Percentiles rank a stretch among this genome's conserved stretches.
phyloP scores from a whole-genome alignment of 768 basidiomycete genomes.

The Chalciporus piperatus region DNA sequence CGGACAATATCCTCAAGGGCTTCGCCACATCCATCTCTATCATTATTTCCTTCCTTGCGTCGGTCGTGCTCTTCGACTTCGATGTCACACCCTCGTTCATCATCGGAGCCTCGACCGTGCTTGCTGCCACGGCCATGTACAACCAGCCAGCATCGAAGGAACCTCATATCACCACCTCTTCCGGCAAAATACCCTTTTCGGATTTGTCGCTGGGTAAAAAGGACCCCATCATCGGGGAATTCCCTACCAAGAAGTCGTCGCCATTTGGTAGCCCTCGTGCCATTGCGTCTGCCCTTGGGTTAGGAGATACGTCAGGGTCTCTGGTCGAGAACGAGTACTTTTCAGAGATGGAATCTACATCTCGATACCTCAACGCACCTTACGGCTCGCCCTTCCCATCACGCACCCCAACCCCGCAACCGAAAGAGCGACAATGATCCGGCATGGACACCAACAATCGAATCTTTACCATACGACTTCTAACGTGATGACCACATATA shows the following conservation, averaged over 20 bases:
- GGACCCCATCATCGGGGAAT: constrained; percentile 61
- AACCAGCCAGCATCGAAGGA: constrained; percentile 63
- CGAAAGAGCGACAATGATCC: constrained; percentile 31
- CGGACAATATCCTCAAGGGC: constrained; percentile 94
- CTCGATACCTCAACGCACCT: constrained; percentile 47
- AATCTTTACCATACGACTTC: constrained; percentile 32
- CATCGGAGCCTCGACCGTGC: constrained; percentile 80
- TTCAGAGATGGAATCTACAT: constrained; percentile 39
- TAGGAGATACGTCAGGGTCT: constrained; percentile 31
- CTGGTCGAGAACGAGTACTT: constrained; percentile 34
- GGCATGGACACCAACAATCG: constrained; percentile 14
- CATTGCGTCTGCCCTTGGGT: constrained; percentile 49
- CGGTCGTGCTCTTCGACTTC: constrained; percentile 89
- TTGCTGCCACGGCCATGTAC: constrained; percentile 92
- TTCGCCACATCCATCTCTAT: constrained; percentile 95
- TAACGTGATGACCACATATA: constrained; percentile 35
- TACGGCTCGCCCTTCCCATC: constrained; percentile 51
- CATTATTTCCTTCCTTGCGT: constrained; percentile 91
- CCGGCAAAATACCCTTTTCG: constrained; percentile 38
- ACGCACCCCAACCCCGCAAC: constrained; percentile 44
- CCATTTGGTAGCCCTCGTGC: constrained; percentile 50
- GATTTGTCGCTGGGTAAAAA: constrained; percentile 46
- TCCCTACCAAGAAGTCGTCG: constrained; percentile 44
- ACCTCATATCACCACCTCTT: constrained; percentile 30
- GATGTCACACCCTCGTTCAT: constrained; percentile 83